Evolutionary conservation across 1,284 basidiomycete genomes (phyloP).

Genomic region (Boletus semigastroideus): DNA sequence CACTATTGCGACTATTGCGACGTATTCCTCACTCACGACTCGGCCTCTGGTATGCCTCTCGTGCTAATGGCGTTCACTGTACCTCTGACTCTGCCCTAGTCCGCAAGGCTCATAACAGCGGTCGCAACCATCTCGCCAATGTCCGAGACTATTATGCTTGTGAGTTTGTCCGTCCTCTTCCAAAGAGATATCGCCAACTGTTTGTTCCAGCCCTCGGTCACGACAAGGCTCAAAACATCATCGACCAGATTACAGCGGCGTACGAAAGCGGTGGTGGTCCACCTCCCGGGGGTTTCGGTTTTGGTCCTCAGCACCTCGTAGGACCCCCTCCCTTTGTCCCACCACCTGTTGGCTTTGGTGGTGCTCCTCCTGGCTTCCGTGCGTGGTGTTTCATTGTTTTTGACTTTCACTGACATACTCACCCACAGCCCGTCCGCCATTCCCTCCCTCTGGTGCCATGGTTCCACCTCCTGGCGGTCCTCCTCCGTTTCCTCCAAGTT

Average conservation of each 20-base stretch:
- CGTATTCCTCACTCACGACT: conserved; percentile 88
- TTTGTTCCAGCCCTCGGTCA: conserved; percentile 76
- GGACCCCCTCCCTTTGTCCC: conserved; percentile 37
- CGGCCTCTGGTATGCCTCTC: conserved; percentile 64
- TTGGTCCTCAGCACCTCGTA: conserved; percentile 70
- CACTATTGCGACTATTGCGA: conserved; percentile 93
- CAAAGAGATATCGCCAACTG: conserved; percentile 11
- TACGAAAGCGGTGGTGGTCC: conserved; percentile 87
- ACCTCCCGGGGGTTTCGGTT: conserved; percentile 80
- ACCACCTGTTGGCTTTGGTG: conserved; percentile 49
- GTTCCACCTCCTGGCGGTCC: conserved; percentile 53
- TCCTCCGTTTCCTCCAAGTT: conserved; percentile 38
- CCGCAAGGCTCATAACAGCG: conserved; percentile 96
- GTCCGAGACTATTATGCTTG: conserved; percentile 97
- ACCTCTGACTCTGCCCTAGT: conserved; percentile 49
- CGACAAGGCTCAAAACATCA: conserved; percentile 94
- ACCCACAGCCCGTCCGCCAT: conserved; percentile 59
- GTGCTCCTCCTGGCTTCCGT: conserved; percentile 28
- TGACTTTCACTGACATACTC: neutral
- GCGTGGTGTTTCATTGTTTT: neutral
- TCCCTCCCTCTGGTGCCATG: conserved; percentile 65
- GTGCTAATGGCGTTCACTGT: conserved; percentile 4
- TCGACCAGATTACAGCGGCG: conserved; percentile 91
- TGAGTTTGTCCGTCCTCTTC: conserved; percentile 38
- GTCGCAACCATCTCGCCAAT: conserved; percentile 94